phyloP scores from a whole-genome alignment of 495 filamentous ascomycete species.

The Penicillium salamii region DNA sequence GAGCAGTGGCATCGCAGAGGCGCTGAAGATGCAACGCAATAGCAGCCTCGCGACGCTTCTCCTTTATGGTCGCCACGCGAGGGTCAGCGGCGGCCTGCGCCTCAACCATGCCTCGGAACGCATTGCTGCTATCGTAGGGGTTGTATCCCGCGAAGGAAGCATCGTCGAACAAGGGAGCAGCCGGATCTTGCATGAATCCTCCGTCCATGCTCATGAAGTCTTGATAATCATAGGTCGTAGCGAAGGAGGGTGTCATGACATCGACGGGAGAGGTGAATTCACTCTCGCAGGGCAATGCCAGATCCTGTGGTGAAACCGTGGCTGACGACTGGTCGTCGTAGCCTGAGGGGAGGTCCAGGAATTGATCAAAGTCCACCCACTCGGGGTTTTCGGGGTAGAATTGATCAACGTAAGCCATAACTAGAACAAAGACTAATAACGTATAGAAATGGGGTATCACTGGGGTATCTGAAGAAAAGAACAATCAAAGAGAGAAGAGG shows the following conservation, averaged over 20 bases:
- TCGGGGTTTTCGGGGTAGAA: constrained; percentile 23
- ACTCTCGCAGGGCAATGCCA: constrained; percentile 26
- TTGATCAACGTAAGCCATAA: constrained; percentile 27
- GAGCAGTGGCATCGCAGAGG: constrained; percentile 30
- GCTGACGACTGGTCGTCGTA: constrained; percentile 34
- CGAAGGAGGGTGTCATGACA: constrained; percentile 24
- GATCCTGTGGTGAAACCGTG: constrained; percentile 34
- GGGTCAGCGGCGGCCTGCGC: constrained; percentile 38
- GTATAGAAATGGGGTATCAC: constrained; percentile 7
- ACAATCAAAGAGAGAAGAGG: constrained; percentile 5
- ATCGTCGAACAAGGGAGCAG: constrained; percentile 24
- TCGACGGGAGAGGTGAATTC: constrained; percentile 23
- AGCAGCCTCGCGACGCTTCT: constrained; percentile 44
- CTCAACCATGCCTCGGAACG: constrained; percentile 39
- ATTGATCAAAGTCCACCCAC: constrained; percentile 39
- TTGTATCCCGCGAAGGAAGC: constrained; percentile 22
- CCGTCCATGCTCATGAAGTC: constrained; percentile 20
- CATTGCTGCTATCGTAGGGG: constrained; percentile 17
- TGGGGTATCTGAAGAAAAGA: constrained; percentile 2
- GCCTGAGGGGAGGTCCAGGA: constrained; percentile 34
- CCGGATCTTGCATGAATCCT: constrained; percentile 22
- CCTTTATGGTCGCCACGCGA: constrained; percentile 35
- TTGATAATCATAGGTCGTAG: constrained; percentile 27
- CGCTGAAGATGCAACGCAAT: constrained; percentile 44
- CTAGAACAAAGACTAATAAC: not conserved